phyloP scores from a whole-genome alignment of 2,329 filamentous ascomycete genomes.

The Byssothecium circinans region DNA sequence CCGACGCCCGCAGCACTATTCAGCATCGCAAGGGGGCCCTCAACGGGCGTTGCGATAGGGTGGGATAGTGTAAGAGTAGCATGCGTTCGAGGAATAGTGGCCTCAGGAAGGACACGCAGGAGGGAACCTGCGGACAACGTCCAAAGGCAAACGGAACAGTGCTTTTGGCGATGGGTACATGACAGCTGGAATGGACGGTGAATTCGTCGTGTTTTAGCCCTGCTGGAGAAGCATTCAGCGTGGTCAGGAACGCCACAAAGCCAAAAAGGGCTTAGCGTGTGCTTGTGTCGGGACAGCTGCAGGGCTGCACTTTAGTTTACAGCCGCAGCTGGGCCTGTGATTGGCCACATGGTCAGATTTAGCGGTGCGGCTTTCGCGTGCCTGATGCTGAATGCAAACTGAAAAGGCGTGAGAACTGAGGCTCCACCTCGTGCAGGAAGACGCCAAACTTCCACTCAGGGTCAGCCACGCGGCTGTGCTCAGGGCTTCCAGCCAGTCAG shows the following conservation, averaged over 20 bases:
- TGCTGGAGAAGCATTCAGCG: slow-evolving; percentile 32
- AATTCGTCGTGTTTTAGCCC: slow-evolving; percentile 28
- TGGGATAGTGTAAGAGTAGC: slow-evolving; percentile 31
- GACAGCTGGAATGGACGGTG: slow-evolving; percentile 34
- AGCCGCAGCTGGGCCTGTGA: slow-evolving; percentile 23
- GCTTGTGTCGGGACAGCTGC: slow-evolving; percentile 18
- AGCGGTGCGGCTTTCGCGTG: slow-evolving; percentile 37
- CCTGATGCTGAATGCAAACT: slow-evolving; percentile 31
- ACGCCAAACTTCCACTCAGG: slow-evolving; percentile 18
- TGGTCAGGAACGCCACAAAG: slow-evolving; percentile 29
- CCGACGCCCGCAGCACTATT: slow-evolving; percentile 25
- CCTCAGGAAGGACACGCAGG: slow-evolving; percentile 12
- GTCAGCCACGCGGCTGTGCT: slow-evolving; percentile 46
- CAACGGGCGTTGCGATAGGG: slow-evolving; percentile 27
- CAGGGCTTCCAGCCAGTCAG: slow-evolving; percentile 27
- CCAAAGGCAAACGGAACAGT: slow-evolving; percentile 28
- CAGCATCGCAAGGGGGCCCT: slow-evolving; percentile 32
- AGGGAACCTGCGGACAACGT: slow-evolving; percentile 19
- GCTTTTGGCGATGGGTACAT: slow-evolving; percentile 29
- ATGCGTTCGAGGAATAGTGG: slow-evolving; percentile 13
- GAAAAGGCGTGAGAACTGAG: slow-evolving; percentile 26
- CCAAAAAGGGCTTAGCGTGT: slow-evolving; percentile 21
- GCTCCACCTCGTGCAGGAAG: slow-evolving; percentile 28
- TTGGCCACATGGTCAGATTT: slow-evolving; percentile 36
- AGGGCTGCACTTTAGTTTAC: slow-evolving; percentile 15